Conservation (phyloP, 2,329 filamentous ascomycete genomes). For the Botrytis hyacinthi region DNA sequence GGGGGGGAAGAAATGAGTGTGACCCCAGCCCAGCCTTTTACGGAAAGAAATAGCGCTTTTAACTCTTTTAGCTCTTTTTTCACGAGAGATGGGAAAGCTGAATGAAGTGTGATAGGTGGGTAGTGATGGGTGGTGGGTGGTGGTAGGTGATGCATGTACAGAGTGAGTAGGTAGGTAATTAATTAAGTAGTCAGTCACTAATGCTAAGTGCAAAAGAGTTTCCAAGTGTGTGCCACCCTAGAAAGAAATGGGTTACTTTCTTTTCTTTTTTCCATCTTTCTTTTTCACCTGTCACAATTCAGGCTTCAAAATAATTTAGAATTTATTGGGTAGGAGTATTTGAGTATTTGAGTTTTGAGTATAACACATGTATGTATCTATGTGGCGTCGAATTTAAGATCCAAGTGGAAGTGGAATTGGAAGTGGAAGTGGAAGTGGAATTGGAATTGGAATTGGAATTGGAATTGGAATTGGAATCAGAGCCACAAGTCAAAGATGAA, state of each 20-base stretch:
- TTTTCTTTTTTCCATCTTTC: neutral
- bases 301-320: neutral
- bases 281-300: constrained; percentile 7
- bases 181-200: neutral
- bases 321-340: neutral
- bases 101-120: neutral
- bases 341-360: neutral
- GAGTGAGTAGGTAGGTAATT: no score
- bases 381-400: neutral
- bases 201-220: neutral
- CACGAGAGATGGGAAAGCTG: neutral
- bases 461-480: no score
- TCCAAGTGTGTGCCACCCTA: neutral
- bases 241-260: constrained; percentile 8
- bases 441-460: neutral
- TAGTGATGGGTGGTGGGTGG: neutral
- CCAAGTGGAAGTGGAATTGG: neutral
- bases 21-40: constrained; percentile 15
- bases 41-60: constrained; percentile 8
- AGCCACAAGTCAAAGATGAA: neutral
- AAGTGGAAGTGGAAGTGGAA: no score
- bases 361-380: neutral
- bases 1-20: constrained; percentile 1
- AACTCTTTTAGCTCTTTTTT: neutral
- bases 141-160: neutral